Evolutionary conservation across 345 rosid genomes (phyloP).

Genomic region (Arabis alpina): DNA sequence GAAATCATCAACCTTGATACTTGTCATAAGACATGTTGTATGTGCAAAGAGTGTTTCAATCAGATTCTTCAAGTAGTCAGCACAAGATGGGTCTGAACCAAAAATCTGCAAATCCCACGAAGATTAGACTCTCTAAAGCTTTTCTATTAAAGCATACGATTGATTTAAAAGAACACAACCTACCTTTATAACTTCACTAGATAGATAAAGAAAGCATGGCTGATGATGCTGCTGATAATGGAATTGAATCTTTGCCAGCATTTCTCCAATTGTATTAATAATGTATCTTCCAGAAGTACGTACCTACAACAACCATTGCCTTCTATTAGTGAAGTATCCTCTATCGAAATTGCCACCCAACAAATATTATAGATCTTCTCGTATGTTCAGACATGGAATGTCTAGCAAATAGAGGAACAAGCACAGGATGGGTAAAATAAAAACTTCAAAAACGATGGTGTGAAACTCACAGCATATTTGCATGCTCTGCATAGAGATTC

Average conservation of each 20-base stretch:
- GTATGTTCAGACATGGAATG: background rate
- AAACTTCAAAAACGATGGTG: conserved; percentile 12
- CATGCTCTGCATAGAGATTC: conserved; percentile 99
- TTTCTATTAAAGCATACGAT: conserved; percentile 11
- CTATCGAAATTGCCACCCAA: conserved; percentile 14
- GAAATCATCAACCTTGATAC: conserved; percentile 66
- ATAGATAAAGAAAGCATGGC: conserved; percentile 97
- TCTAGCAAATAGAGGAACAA: conserved; percentile 21
- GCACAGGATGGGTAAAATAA: conserved; percentile 5
- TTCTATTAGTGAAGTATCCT: conserved; percentile 15
- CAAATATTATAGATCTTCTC: background rate
- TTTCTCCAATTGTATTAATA: conserved; percentile 90
- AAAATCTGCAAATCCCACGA: conserved; percentile 67
- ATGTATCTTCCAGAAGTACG: conserved; percentile 95
- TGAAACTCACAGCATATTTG: conserved; percentile 92
- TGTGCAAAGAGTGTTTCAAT: conserved; percentile 85
- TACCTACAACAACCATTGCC: conserved; percentile 54
- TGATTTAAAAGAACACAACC: conserved; percentile 19
- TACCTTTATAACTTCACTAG: conserved; percentile 99
- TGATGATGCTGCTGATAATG: conserved; percentile 93
- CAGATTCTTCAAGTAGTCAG: conserved; percentile 79
- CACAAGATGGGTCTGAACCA: conserved; percentile 95
- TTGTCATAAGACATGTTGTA: conserved; percentile 82
- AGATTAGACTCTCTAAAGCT: conserved; percentile 28
- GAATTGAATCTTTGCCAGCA: conserved; percentile 91